Percentiles rank a stretch among this genome's conserved stretches.
Evolutionary conservation across 495 filamentous ascomycete species (phyloP).

Genomic region (Extremus antarcticus): DNA sequence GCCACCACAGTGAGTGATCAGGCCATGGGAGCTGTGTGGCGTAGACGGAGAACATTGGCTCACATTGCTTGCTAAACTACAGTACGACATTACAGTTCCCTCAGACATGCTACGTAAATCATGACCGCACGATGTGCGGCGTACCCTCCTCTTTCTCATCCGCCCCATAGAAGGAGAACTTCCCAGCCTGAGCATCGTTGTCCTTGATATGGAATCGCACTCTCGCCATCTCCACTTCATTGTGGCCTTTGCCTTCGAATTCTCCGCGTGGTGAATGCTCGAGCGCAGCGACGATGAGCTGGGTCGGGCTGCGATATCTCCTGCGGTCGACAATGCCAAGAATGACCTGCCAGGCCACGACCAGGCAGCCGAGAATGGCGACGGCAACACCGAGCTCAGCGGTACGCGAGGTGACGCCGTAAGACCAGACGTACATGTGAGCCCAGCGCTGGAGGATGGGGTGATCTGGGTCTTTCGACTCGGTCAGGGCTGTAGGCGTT

Average conservation of each 20-base stretch:
- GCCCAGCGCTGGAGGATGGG: conserved; percentile 12
- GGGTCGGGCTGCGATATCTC: neutral
- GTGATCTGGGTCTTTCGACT: neutral
- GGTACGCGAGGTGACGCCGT: conserved; percentile 16
- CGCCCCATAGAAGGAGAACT: neutral
- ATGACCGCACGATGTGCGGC: too few relatives aligned
- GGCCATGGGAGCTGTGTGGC: too few relatives aligned
- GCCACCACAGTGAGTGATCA: too few relatives aligned
- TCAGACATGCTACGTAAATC: too few relatives aligned
- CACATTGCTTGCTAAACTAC: neutral
- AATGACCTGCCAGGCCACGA: neutral
- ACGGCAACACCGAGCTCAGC: conserved; percentile 20
- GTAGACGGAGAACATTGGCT: neutral
- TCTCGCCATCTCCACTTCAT: neutral
- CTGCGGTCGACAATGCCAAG: neutral
- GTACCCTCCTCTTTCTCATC: neutral
- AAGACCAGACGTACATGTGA: conserved; percentile 22
- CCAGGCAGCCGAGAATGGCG: conserved; percentile 3
- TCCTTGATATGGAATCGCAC: neutral
- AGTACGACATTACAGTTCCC: neutral
- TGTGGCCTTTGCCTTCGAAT: neutral
- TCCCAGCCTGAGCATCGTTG: neutral
- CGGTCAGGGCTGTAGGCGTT: neutral
- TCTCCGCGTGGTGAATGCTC: conserved; percentile 1
- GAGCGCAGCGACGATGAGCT: neutral